Conservation (phyloP, 2,329 filamentous ascomycete genomes). For the Didymella exigua region DNA sequence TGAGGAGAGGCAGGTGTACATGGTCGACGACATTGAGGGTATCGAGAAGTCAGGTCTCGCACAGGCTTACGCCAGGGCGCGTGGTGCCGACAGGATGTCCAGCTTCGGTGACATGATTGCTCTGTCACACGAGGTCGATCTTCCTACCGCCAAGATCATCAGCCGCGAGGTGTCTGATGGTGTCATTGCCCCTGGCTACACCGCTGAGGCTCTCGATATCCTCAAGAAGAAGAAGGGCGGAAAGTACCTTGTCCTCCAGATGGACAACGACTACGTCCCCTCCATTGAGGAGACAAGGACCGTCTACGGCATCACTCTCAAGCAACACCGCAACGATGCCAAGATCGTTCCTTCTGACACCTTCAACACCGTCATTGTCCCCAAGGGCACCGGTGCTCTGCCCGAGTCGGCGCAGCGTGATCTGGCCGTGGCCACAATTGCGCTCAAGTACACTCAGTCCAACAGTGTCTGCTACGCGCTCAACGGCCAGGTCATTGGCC, state of each 20-base stretch:
- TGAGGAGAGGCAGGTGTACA: constrained; percentile 95
- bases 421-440: constrained; percentile 92
- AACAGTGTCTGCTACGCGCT: constrained; percentile 98
- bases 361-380: constrained; percentile 84
- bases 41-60: constrained; percentile 85
- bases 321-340: constrained; percentile 92
- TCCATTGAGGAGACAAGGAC: constrained; percentile 75
- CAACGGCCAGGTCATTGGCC: constrained; percentile 90
- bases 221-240: constrained; percentile 98
- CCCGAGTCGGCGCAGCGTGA: constrained; percentile 85
- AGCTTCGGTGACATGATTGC: constrained; percentile 98
- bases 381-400: constrained; percentile 75
- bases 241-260: constrained; percentile 94
- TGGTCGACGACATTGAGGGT: constrained; percentile 92
- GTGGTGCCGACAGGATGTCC: constrained; percentile 97
- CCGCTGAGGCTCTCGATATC: constrained; percentile 83
- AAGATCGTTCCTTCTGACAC: constrained; percentile 79
- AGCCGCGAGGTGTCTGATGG: constrained; percentile 97
- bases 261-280: constrained; percentile 88
- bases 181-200: constrained; percentile 88
- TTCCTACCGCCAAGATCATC: constrained; percentile 95
- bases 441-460: constrained; percentile 95
- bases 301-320: constrained; percentile 86
- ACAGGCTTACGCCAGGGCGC: constrained; percentile 92
- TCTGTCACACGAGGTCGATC: constrained; percentile 86